Evolutionary conservation across 1,284 basidiomycete species (phyloP), one percentile per base, ranked within the genome.

Genomic region (Malassezia nana): DNA sequence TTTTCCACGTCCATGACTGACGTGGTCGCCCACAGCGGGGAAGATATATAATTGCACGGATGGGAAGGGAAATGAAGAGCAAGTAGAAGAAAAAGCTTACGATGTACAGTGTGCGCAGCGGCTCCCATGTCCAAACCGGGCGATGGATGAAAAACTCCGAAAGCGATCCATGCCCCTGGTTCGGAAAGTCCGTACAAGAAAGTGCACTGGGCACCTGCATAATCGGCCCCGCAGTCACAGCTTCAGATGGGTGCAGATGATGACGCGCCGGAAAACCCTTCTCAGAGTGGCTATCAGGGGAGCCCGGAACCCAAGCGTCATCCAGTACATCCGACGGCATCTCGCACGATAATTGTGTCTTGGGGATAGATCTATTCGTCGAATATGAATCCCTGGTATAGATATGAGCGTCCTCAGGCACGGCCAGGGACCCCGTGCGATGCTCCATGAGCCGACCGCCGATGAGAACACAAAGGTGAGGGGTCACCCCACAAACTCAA

Each of bases 1-100:
- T 62, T 26, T 63, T 63, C 69, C 69, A 72, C 16, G 57, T 57
- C 69, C 69, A 72, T 25, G 59, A 54, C 3, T 42, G 57, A 2
- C 66, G 53, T 0, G 58, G 66, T 1, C 69, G 57, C 18, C 55
- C 39, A n/a, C 55, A 54, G 2, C 51, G 65, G 0, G 61, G 28
- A 18, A 63, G 43, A 3, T 59, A 64, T 3, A 48, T 40, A n/a
- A 70, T 10, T 2, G 66, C 60, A 50, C 63, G 65, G 6, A 45
- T 52, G 3, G 69, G 69, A 3, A 70, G 45, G 24, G 63, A 60
- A 49, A 59, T 39, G 30, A 67, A 51, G 1, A 62, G 63, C 13
- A 69, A 58, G 18, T 60, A 60, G n/a, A 65, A 50, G 15, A 66
- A 64, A 56, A 72, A 72, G 45, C 60, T 64, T 29, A 55, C 52